Conservation (phyloP, 768 basidiomycete genomes). For the Chiua virens region DNA sequence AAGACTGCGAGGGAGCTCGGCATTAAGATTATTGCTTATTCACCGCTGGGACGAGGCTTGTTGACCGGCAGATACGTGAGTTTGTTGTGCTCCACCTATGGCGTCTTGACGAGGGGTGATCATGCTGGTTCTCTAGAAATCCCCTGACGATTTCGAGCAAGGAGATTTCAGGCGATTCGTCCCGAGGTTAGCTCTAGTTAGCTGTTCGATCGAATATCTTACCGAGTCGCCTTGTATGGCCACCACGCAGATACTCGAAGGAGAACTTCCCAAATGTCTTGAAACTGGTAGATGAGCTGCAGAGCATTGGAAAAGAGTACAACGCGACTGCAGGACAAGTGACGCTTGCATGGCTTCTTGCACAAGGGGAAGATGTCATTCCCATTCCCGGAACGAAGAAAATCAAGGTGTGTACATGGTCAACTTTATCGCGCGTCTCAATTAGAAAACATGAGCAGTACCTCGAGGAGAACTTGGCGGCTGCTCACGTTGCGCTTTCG, state of each 20-base stretch:
- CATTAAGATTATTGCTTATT: slow-evolving; percentile 49
- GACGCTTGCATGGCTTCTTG: slow-evolving; percentile 40
- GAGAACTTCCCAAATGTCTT: slow-evolving; percentile 49
- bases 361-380: slow-evolving; percentile 38
- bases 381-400: slow-evolving; percentile 42
- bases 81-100: background rate
- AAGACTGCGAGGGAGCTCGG: slow-evolving; percentile 49
- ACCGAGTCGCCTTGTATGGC: background rate
- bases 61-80: slow-evolving; percentile 46
- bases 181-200: slow-evolving; percentile 27
- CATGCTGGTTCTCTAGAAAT: slow-evolving; percentile 21
- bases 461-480: slow-evolving; percentile 45
- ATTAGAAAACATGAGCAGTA: slow-evolving; percentile 27
- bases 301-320: slow-evolving; percentile 34
- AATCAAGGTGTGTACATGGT: slow-evolving; percentile 25
- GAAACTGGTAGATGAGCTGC: slow-evolving; percentile 35
- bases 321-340: slow-evolving; percentile 40
- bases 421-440: background rate
- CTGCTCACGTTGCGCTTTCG: slow-evolving; percentile 34
- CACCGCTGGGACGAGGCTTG: slow-evolving; percentile 52
- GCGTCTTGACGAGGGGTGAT: background rate
- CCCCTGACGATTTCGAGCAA: slow-evolving; percentile 32
- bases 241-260: slow-evolving; percentile 27
- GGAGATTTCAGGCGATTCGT: slow-evolving; percentile 25
- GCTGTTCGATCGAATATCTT: background rate